Evolutionary conservation across 2,329 filamentous ascomycete genomes (phyloP).

Genomic region (Colletotrichum gigasporum): DNA sequence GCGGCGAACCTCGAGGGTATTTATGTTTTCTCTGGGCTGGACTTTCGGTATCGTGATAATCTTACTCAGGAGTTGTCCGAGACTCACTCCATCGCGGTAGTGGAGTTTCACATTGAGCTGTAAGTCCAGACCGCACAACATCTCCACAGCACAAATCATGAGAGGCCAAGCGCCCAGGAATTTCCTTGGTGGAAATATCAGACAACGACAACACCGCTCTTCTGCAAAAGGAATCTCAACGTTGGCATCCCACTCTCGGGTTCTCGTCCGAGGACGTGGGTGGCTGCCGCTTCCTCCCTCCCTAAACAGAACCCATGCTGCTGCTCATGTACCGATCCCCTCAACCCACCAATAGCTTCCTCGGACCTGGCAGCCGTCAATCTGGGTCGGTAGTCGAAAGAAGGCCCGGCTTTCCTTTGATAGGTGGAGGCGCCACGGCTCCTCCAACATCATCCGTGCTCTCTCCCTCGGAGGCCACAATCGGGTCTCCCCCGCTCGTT

Average conservation of each 20-base stretch:
- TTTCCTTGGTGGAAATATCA: slow-evolving; percentile 32
- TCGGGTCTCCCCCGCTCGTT: background rate
- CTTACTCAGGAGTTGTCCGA: background rate
- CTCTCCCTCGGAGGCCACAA: background rate
- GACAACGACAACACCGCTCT: background rate
- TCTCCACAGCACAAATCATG: background rate
- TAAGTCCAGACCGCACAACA: background rate
- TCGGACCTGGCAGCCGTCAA: background rate
- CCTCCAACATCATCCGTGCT: background rate
- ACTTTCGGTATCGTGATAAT: background rate
- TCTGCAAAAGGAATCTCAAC: background rate
- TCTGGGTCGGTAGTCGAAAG: slow-evolving; percentile 2
- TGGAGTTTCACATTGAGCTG: slow-evolving; percentile 23
- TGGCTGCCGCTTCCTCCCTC: background rate
- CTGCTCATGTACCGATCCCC: background rate
- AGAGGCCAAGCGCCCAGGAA: background rate
- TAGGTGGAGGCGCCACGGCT: background rate
- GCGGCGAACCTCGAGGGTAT: background rate
- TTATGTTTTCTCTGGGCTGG: background rate
- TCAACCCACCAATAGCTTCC: slow-evolving; percentile 10
- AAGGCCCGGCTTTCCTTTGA: background rate
- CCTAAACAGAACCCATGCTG: background rate
- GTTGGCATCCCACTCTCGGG: background rate
- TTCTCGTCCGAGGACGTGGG: background rate
- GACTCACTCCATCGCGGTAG: background rate